Evolutionary conservation across 805 yeast species (phyloP), one percentile per base, ranked within the genome.

Genomic region (Diddensiella santjacobensis): DNA sequence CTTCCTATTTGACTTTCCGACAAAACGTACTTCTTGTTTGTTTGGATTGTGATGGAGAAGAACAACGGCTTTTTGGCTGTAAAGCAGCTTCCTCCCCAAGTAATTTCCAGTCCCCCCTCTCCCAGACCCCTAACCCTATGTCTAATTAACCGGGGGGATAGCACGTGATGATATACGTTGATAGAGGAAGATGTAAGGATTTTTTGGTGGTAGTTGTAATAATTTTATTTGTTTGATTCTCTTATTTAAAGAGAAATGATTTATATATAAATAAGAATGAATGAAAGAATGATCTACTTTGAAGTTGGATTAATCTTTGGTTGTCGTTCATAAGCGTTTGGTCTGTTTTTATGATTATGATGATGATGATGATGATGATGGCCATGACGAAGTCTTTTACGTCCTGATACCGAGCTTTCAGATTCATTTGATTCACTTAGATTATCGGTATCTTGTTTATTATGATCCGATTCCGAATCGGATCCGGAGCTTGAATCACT

Each of bases 311-410:
- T 40, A 39, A 51, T 47, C 35, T 51, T 55, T 13, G 96, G 97
- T 64, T 88, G 96, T 31, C 79, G 69, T 63, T 90, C 98, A 60
- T 91, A 91, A 0, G 96, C 96, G 66, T 91, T 87, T 18, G 86
- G 95, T 59, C 57, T 58, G 62, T 51, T 59, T 17, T 30, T 42
- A 15, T 35, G 38, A 49, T 36, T 49, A 47, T 30, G 43, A 47
- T 17, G 52, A 20, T 51, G 61, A 19, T 30, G 40, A 17, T 40
- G 53, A 15, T 39, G 18, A 13, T 8, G 20, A 8, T 15, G 38
- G 49, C 37, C 49, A 47, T 30, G 43, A 47, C 19, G 52, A 39
- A 33, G 38, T 43, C 47, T 23, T 48, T 35, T 29, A 57, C 47
- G 42, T 38, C 31, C 30, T 52, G 55, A 22, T 33, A 23, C 6